phyloP scores from a whole-genome alignment of 2,329 filamentous ascomycete species.

The Ophiostoma triangulosporum region DNA sequence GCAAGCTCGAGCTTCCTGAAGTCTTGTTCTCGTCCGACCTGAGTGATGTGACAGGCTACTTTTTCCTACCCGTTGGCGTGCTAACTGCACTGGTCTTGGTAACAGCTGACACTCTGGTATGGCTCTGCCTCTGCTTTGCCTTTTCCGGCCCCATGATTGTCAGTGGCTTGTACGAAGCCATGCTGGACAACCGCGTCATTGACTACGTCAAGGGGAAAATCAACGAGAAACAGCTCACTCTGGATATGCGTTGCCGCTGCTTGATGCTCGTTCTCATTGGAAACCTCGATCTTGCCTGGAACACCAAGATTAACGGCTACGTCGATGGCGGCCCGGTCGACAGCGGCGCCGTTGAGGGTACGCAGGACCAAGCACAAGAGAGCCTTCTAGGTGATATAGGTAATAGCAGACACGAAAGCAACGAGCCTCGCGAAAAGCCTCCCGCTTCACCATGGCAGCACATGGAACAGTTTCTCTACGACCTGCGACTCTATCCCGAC shows the following conservation, averaged over 20 bases:
- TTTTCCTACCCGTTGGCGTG: slow-evolving; percentile 9
- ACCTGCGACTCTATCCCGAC: neutral
- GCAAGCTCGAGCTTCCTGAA: slow-evolving; percentile 15
- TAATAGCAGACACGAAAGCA: too few relatives aligned
- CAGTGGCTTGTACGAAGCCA: slow-evolving; percentile 20
- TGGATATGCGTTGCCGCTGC: slow-evolving; percentile 16
- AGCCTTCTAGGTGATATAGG: too few relatives aligned
- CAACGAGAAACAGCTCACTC: slow-evolving; percentile 8
- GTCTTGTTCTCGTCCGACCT: slow-evolving; percentile 13
- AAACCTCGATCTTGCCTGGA: slow-evolving; percentile 18
- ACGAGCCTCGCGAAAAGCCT: too few relatives aligned
- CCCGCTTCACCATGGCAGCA: slow-evolving; percentile 17
- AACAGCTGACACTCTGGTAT: slow-evolving; percentile 17
- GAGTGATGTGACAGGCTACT: slow-evolving; percentile 11
- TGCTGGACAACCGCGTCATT: slow-evolving; percentile 17
- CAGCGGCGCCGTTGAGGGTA: neutral
- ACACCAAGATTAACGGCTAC: too few relatives aligned
- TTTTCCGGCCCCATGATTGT: slow-evolving; percentile 20
- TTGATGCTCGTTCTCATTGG: slow-evolving; percentile 19
- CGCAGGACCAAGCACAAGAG: neutral
- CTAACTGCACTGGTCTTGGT: slow-evolving; percentile 14
- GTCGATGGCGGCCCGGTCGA: slow-evolving; percentile 6
- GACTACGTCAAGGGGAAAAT: neutral
- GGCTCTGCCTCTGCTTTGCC: slow-evolving; percentile 19
- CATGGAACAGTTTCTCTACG: slow-evolving; percentile 16